Base-by-base conservation (phyloP, 1,284 basidiomycete species). In the Trichosporon faecale region DNA sequence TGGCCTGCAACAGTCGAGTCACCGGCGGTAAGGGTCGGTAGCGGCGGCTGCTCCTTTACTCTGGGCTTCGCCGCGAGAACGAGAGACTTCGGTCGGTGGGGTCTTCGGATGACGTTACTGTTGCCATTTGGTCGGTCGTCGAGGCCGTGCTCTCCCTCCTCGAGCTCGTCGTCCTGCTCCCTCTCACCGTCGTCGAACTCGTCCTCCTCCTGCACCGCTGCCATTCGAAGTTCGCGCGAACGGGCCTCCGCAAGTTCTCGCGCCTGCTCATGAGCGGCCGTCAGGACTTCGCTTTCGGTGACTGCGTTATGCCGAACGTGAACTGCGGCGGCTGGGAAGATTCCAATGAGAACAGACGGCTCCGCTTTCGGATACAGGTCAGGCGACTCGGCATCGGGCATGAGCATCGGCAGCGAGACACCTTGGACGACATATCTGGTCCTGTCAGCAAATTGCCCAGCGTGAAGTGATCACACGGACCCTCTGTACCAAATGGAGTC, bases 281-380 rank as follows among this genome's bases (percentile, higher is more conserved):
- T 88, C 1, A 97, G 88, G 65, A 91, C 89, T 16, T 92, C 91
- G 80, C 95, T 93, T 3, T 94, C 94, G 79, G 95, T 94, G 3
- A 92, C 89, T 25, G 95, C 86, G 77, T 95, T 89, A 78, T 96
- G 94, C 44, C 94, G 91, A 70, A 95, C 87, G 79, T 92, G 90
- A 66, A 98, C 91, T 80, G 95, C 93, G 3, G 92, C 91, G 0
- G 92, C 91, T 0, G 95, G 95, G 80, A 98, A 98, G 75, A 98
- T 95, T 69, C 95, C 96, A 70, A 98, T 93, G 80, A 93, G 92
- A 49, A 98, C 94, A 76, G 95, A 92, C 0, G 86, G 86, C 74
- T 87, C 86, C 7, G 85, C 85, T 18, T 73, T 75, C 8, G 81
- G 77, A 33, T 72, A 72, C 5, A 49, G 46, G 18, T 37, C 64